Evolutionary conservation across 2,329 filamentous ascomycete genomes (phyloP).

Genomic region (Fusarium sp.): DNA sequence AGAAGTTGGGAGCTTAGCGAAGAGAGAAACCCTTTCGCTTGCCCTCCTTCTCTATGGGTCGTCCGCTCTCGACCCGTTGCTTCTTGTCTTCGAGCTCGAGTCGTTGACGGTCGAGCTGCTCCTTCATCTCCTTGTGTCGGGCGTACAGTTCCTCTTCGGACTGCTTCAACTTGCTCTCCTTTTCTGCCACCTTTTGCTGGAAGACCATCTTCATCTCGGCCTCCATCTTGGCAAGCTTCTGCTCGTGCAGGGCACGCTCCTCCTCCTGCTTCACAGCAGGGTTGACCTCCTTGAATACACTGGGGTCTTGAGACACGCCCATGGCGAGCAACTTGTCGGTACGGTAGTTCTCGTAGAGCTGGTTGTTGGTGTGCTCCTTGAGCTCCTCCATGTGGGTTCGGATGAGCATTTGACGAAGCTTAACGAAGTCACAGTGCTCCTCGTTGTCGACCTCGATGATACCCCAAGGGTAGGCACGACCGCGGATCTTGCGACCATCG

Average conservation of each 20-base stretch:
- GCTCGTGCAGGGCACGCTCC: constrained; percentile 96
- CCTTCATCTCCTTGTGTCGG: constrained; percentile 99
- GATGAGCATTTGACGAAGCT: constrained; percentile 99
- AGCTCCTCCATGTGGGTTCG: constrained; percentile 99
- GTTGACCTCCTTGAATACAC: constrained; percentile 99
- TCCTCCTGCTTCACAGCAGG: constrained; percentile 99
- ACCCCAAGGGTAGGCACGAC: constrained; percentile 97
- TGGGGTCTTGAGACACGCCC: constrained; percentile 98
- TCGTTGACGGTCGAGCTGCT: constrained; percentile 95
- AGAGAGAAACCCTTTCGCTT: constrained; percentile 99
- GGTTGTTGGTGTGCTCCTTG: constrained; percentile 99
- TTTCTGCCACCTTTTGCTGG: constrained; percentile 99
- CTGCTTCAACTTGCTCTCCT: constrained; percentile 99
- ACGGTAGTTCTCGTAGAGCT: constrained; percentile 99
- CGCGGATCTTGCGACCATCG: constrained; percentile 95
- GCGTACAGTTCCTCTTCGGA: constrained; percentile 99
- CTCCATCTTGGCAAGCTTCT: constrained; percentile 99
- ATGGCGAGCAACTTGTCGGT: constrained; percentile 99
- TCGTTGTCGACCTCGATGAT: constrained; percentile 99
- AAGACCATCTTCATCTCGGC: constrained; percentile 99
- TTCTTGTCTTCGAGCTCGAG: constrained; percentile 99
- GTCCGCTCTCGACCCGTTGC: constrained; percentile 89
- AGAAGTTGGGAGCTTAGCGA: constrained; percentile 69
- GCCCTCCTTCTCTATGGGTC: constrained; percentile 96
- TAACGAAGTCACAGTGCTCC: constrained; percentile 99